Evolutionary conservation across 1,284 basidiomycete genomes (phyloP), one percentile per base, ranked within the genome.

Genomic region (Ceratobasidium sp.): DNA sequence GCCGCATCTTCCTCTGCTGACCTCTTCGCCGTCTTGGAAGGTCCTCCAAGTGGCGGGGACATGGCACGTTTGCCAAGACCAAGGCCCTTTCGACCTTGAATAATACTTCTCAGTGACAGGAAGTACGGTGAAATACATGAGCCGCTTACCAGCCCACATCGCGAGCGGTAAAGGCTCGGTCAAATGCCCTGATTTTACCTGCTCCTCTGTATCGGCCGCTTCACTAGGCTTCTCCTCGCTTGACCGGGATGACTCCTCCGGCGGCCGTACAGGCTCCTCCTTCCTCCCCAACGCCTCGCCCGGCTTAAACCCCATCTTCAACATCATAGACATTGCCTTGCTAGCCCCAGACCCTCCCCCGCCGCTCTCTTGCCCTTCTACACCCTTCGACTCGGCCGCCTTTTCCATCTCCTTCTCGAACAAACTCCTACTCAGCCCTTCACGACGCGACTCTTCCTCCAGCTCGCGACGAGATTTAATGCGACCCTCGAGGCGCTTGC

Each of bases 281-380:
- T 79, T 81, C 81, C 84, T 87, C 4, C 94, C 94, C 50, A 95
- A 87, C 2, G 93, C 86, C 83, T 94, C 89, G 18, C 94, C 94
- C 1, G 92, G 90, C 85, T 92, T 92, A 85, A 94, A 95, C 1
- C 94, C 94, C 94, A 95, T 95, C 86, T 93, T 94, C 88, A 93
- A 90, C 94, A 95, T 95, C 87, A 95, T 94, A 12, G 89, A 88
- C 76, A 95, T 86, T 4, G 94, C 93, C 83, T 94, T 95, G 85
- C 67, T 80, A 27, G 46, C 54, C 23, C 69, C 69, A 4, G 48
- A 3, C 14, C 91, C 82, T 92, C 91, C 82, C 89, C 87, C 93
- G 18, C 65, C 75, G 60, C 55, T 59, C 14, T 30, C 66, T 18
- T 66, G 50, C 35, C 59, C 48, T 35, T 67, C 64, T 54, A 30